These are phyloP conservation scores for Paramarasmius palmivorus DNA, from an alignment of 1,284 basidiomycete species.

Conservation along the genomic window DNA sequence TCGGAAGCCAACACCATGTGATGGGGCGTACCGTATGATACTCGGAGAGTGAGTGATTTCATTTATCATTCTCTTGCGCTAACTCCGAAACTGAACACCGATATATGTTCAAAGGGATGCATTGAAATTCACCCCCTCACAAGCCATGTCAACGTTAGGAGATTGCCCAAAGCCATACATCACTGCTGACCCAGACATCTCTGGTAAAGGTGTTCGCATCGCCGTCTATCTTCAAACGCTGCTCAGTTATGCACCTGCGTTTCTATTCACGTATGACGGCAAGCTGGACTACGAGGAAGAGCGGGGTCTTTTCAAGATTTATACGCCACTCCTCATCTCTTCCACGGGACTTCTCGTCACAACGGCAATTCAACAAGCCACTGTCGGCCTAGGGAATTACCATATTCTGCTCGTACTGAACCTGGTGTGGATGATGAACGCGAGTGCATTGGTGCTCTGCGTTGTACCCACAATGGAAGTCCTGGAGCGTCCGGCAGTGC, in stretches of 20 bases:
- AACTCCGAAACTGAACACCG: no score
- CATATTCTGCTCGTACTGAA: conserved; percentile 24
- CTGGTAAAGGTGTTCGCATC: conserved; percentile 29
- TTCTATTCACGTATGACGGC: conserved; percentile 19
- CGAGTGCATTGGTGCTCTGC: conserved; percentile 22
- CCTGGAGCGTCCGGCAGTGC: not conserved
- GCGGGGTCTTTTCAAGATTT: conserved; percentile 21
- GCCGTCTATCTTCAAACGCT: conserved; percentile 28
- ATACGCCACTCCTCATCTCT: conserved; percentile 21
- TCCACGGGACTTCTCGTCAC: conserved; percentile 27
- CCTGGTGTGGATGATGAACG: conserved; percentile 31
- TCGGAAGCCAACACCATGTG: no score
- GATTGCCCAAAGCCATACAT: no score
- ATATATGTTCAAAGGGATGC: no score
- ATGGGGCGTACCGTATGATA: no score
- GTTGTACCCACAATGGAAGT: not conserved
- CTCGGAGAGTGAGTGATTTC: no score
- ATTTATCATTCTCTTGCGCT: no score
- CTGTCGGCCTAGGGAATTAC: conserved; percentile 17
- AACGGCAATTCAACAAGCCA: conserved; percentile 19
- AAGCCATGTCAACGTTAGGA: no score
- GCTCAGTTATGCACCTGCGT: conserved; percentile 21
- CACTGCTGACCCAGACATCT: conserved; percentile 28
- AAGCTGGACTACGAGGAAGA: conserved; percentile 20
- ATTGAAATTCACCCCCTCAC: no score